Evolutionary conservation across 2,329 filamentous ascomycete genomes (phyloP), one percentile per base, ranked within the genome.

Genomic region (Leptosphaerulina australis): DNA sequence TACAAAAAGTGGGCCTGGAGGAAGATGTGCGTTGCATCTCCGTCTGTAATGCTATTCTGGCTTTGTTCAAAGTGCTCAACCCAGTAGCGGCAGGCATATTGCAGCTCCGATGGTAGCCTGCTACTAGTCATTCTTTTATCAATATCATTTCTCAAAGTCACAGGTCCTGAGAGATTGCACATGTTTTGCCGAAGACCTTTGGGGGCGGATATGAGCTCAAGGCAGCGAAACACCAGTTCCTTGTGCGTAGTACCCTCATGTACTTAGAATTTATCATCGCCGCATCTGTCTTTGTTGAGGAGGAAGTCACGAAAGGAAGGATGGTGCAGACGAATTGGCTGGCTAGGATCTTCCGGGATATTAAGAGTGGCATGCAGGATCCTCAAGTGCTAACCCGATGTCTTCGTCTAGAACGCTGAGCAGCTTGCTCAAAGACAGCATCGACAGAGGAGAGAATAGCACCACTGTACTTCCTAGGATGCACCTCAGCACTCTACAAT

Each of bases 221-320:
- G n/a, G n/a, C n/a, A n/a, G n/a, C n/a, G n/a, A 25, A 10, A 25
- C 24, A 10, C 24, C 24, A 25, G 10, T 10, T 25, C 10, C 24
- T 25, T 10, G 24, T 25, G 24, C 10, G 24, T 25, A 10, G 6
- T 25, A 5, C 24, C 10, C 24, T 25, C 24, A 10, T 25, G 6
- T 25, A 25, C 24, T 10, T 10, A 25, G 49, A 21, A 21, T 35
- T n/a, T 20, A 24, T 25, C 6, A 9, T 25, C 24, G 6, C n/a
- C n/a, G n/a, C n/a, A n/a, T n/a, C n/a, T n/a, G n/a, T 62, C 18
- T 17, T 43, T 44, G 22, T 55, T 33, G 21, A 61, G 38, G 15
- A 63, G 53, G 36, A 65, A 65, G 30, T 65, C 60, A 22, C 57
- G 57, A 29, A 64, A 65, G 18, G 59, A 61, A 5, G 55, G 52